phyloP scores from a whole-genome alignment of 768 basidiomycete genomes.

The Clitopilus passeckerianus region DNA sequence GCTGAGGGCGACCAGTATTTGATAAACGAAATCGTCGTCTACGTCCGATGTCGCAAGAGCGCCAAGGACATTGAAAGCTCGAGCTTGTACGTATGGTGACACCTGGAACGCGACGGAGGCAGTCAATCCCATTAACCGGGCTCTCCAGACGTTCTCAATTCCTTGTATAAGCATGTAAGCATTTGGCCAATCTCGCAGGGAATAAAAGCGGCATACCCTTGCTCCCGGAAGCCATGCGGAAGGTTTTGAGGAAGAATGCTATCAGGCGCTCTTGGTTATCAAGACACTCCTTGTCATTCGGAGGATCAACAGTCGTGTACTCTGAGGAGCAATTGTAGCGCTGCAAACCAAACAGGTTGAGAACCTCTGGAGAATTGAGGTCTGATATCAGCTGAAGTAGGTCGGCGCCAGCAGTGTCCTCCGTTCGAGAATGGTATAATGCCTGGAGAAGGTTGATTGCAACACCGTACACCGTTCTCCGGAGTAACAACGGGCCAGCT shows the following conservation, averaged over 20 bases:
- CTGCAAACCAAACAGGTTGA: slow-evolving; percentile 70
- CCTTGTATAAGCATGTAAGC: slow-evolving; percentile 33
- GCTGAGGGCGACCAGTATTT: slow-evolving; percentile 85
- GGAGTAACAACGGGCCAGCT: slow-evolving; percentile 66
- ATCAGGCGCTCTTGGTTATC: slow-evolving; percentile 66
- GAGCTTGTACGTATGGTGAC: slow-evolving; percentile 82
- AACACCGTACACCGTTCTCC: slow-evolving; percentile 79
- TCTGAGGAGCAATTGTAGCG: slow-evolving; percentile 66
- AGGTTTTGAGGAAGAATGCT: slow-evolving; percentile 53
- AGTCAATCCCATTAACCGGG: slow-evolving; percentile 89
- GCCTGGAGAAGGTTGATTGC: slow-evolving; percentile 81
- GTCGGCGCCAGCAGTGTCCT: slow-evolving; percentile 57
- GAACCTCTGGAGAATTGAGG: slow-evolving; percentile 47
- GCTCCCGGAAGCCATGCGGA: slow-evolving; percentile 62
- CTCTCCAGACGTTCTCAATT: slow-evolving; percentile 83
- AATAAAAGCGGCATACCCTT: slow-evolving; percentile 45
- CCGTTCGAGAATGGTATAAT: slow-evolving; percentile 53
- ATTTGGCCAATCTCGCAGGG: not conserved
- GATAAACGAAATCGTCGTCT: slow-evolving; percentile 91
- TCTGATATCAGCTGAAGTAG: slow-evolving; percentile 61
- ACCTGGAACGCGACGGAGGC: slow-evolving; percentile 88
- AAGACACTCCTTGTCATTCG: slow-evolving; percentile 50
- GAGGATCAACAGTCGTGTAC: slow-evolving; percentile 52
- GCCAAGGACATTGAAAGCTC: slow-evolving; percentile 81
- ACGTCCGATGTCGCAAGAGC: slow-evolving; percentile 80